These are phyloP conservation scores for Nakazawaea sp. DNA, from an alignment of 805 yeast species.

Conservation along the genomic window DNA sequence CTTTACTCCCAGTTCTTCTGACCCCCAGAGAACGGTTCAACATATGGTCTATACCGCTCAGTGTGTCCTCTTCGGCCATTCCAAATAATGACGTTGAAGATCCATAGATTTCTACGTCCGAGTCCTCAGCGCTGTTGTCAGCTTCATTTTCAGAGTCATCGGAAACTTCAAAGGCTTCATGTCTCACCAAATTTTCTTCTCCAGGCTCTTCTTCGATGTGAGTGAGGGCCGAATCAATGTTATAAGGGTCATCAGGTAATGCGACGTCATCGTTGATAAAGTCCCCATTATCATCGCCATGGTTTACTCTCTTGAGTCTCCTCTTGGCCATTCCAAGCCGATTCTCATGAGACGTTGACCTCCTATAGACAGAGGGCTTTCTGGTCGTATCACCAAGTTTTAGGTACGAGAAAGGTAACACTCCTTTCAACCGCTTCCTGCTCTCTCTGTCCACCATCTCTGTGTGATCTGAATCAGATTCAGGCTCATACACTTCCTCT, in stretches of 20 bases:
- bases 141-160: conserved; percentile 2
- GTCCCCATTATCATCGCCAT: conserved; percentile 1
- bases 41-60: conserved; percentile 22
- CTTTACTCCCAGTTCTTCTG: background rate
- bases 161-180: background rate
- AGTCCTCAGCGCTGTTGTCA: conserved; percentile 4
- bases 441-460: background rate
- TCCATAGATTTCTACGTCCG: conserved; percentile 8
- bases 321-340: conserved; percentile 16
- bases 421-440: conserved; percentile 15
- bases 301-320: conserved; percentile 3
- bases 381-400: conserved; percentile 6
- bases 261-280: conserved; percentile 5
- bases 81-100: conserved; percentile 12
- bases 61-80: conserved; percentile 20
- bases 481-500: conserved; percentile 9
- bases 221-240: background rate
- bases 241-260: background rate
- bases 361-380: background rate
- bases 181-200: background rate
- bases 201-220: background rate
- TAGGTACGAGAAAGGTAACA: conserved; percentile 20
- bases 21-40: too few species aligned
- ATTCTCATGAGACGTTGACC: background rate
- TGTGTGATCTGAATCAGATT: background rate